Percentiles rank a stretch among this genome's conserved stretches.
Evolutionary conservation across 257 asterid genomes (phyloP).

Genomic region (Solanum medicagineum): DNA sequence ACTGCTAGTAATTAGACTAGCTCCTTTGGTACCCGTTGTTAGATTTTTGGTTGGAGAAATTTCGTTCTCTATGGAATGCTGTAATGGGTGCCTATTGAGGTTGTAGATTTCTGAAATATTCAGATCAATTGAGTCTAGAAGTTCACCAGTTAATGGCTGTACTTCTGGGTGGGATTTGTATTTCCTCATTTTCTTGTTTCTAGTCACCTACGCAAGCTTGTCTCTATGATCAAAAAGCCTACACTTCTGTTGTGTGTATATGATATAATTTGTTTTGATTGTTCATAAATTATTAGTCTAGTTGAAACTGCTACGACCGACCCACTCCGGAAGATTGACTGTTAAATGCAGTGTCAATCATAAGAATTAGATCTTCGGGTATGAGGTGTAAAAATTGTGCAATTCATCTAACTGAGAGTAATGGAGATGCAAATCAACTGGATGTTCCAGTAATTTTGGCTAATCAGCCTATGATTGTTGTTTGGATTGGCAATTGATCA

Average conservation of each 20-base stretch:
- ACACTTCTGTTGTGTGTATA: background rate
- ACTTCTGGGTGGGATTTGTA: background rate
- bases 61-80: background rate
- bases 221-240: background rate
- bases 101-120: background rate
- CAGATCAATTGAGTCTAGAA: background rate
- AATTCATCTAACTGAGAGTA: background rate
- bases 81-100: background rate
- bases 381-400: background rate
- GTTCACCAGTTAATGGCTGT: background rate
- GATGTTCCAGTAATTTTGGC: background rate
- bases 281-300: background rate
- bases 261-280: background rate
- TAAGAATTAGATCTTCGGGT: background rate
- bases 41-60: background rate
- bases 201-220: background rate
- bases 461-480: background rate
- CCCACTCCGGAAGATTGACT: background rate
- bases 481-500: background rate
- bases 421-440: background rate
- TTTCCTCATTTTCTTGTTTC: background rate
- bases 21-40: background rate
- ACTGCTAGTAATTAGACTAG: background rate
- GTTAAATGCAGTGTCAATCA: background rate
- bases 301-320: background rate